These are phyloP conservation scores for Fusarium musae DNA, from an alignment of 2,329 filamentous ascomycete genomes.

Conservation along the genomic window DNA sequence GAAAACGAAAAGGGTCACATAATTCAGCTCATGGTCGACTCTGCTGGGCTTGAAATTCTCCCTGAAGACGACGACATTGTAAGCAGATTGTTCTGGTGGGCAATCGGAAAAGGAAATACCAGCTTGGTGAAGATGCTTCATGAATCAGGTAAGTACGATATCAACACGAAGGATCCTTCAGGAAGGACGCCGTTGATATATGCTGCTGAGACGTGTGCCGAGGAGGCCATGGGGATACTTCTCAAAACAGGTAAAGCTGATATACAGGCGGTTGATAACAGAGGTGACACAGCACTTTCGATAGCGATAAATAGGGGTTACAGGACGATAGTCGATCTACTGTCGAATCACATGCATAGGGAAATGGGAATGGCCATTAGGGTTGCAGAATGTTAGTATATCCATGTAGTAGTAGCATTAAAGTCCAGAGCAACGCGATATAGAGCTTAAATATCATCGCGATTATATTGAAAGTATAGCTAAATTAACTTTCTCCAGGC, in stretches of 20 bases:
- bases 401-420: too few species aligned
- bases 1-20: too few species aligned
- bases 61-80: too few species aligned
- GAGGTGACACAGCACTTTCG: not conserved
- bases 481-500: too few species aligned
- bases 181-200: not conserved
- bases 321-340: fast-evolving
- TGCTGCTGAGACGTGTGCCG: not conserved
- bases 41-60: too few species aligned
- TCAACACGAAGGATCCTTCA: fast-evolving
- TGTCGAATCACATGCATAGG: not conserved
- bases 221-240: not conserved
- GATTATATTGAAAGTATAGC: too few species aligned
- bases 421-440: too few species aligned
- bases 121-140: not conserved
- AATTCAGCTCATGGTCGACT: too few species aligned
- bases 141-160: fast-evolving
- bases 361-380: too few species aligned
- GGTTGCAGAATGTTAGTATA: too few species aligned
- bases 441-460: too few species aligned
- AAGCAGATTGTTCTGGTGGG: not conserved
- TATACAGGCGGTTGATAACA: not conserved
- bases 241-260: not conserved
- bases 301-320: fast-evolving
- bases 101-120: fast-evolving